Base-by-base conservation (phyloP, 441 rosid genomes). In the Adansonia gregorii region DNA sequence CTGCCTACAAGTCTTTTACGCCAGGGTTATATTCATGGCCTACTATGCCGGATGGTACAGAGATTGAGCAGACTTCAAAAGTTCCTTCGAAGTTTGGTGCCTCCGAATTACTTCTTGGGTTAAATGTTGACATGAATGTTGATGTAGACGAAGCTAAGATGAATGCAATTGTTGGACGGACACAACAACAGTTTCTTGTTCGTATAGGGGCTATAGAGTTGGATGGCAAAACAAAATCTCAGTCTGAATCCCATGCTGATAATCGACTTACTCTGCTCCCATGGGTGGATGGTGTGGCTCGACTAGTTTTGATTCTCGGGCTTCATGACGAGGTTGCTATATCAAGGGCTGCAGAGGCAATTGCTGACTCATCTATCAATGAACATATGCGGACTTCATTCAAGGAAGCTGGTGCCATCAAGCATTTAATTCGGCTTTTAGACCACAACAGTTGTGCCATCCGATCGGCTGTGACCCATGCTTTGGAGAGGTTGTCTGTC, bases 401-500 rank as follows among this genome's bases (percentile, higher is more conserved):
- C 83, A 93, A 88, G 83, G 97, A 94, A 84, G 97, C 95, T 71
- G 97, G 98, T 78, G 94, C 93, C 64, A 54, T 89, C 78, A 88
- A 86, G 85, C 89, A 82, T 85, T 82, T 94, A 82, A 79, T 92
- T 88, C 89, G 80, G 81, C 94, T 89, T 72, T 83, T 94, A 72
- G 85, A 84, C 64, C 88, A 89, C 81, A 87, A 80, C 43, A 90
- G 86, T 82, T 90, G 85, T 78, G 70, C 83, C 49, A 79, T 93
- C 78, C 84, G 75, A 82, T 64, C 84, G 60, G 86, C 97, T 10
- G 87, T 80, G 61, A 77, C 85, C 69, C 77, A 80, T 24, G 92
- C 97, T 82, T 83, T 94, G 79, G 97, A 94, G 82, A 89, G 81
- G 48, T 82, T 94, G 85, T 88, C 97, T 78, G 75, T 87, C 81